Conservation (phyloP, 441 rosid species). For the Croton laevigatus region DNA sequence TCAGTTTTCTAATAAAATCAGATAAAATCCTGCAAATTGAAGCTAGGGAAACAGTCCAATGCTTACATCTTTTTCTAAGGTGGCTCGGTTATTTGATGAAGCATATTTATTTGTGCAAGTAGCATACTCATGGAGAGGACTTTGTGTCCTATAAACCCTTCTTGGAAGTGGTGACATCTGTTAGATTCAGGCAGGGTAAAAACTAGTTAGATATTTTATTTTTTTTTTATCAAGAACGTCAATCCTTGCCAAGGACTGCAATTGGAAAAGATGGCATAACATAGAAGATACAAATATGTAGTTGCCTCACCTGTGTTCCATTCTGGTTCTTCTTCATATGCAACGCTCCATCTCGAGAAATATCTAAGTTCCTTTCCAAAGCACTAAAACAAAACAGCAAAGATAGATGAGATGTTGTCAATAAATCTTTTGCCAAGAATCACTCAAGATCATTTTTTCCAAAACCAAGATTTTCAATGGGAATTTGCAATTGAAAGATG, state of each 20-base stretch:
- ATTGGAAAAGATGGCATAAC: constrained; percentile 5
- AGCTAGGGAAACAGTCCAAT: not conserved
- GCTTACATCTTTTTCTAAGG: constrained; percentile 81
- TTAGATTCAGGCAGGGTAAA: constrained; percentile 13
- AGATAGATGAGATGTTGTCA: constrained; percentile 6
- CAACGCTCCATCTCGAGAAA: constrained; percentile 29
- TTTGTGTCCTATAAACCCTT: constrained; percentile 32
- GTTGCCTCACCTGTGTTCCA: constrained; percentile 31
- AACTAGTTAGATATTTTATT: not conserved
- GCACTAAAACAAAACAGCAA: constrained; percentile 39
- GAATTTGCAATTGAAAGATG: not conserved
- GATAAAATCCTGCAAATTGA: constrained; percentile 1
- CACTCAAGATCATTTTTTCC: not conserved
- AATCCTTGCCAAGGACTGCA: constrained; percentile 2
- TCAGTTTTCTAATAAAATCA: not conserved
- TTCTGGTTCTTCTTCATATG: constrained; percentile 30
- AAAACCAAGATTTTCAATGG: not conserved
- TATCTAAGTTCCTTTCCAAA: constrained; percentile 40
- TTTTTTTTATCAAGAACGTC: not conserved
- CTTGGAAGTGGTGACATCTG: constrained; percentile 47
- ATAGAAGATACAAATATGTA: not conserved
- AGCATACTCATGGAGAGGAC: constrained; percentile 41
- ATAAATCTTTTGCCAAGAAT: not conserved
- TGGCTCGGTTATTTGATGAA: constrained; percentile 48
- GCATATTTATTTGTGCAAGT: constrained; percentile 24